Evolutionary conservation across 139 green algal genomes (phyloP), one percentile per base, ranked within the genome.

Genomic region (Desmodesmus armatus): DNA sequence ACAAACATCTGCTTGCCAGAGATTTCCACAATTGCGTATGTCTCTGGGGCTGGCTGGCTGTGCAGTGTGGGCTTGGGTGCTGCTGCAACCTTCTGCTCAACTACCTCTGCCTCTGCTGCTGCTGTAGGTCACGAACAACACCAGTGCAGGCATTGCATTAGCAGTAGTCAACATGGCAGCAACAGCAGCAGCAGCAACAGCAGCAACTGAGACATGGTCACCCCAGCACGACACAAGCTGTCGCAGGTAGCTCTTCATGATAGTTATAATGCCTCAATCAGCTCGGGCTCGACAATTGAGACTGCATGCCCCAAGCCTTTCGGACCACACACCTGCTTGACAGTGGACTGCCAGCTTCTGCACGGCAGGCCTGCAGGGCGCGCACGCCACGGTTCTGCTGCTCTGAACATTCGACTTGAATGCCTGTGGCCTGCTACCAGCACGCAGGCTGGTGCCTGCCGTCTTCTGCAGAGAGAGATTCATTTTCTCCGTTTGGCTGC

Each of bases 1-100:
- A 99, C 93, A 53, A 99, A 95, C 87, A 97, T 90, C 92, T 99
- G 96, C 40, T 88, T 89, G 29, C 96, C 96, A 49, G 93, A 96
- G 75, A 98, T 88, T 65, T 99, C 96, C 11, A 98, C 89, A 43
- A 98, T 90, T 55, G 96, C 95, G 74, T 98, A 98, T 21, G 92
- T 96, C 41, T 92, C 87, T 19, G 90, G 90, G 25, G 91, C 65
- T 9, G 87, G 74, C 75, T 82, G 73, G 65, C 35, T 88, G 21
- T 92, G 87, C 31, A 89, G 83, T 23, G 87, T 91, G 0, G 91
- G 88, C 58, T 91, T 83, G 35, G 70, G 35, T 66, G 85, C 47
- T n/a, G n/a, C n/a, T n/a, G n/a, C n/a, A n/a, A n/a, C n/a, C 62
- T 78, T 72, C 23, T 65, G 62, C 69, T 69, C 41, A 13, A 58